phyloP scores from a whole-genome alignment of 768 basidiomycete genomes.

The Termitomyces sp. region DNA sequence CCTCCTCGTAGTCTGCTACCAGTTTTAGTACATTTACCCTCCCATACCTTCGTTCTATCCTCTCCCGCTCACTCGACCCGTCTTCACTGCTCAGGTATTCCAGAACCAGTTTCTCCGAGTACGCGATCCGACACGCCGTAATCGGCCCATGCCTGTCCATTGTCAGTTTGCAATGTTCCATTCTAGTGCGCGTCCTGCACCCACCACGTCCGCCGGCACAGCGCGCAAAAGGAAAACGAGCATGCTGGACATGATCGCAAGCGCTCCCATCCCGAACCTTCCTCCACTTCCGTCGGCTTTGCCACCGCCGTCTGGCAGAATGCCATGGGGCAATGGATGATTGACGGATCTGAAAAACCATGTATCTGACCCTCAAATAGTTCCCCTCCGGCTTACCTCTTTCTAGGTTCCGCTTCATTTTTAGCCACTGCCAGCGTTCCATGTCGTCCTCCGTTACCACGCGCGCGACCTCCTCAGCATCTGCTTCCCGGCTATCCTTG shows the following conservation, averaged over 20 bases:
- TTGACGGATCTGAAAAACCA: constrained; percentile 57
- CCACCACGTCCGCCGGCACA: constrained; percentile 79
- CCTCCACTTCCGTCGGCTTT: constrained; percentile 42
- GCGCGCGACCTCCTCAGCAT: constrained; percentile 67
- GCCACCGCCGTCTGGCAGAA: constrained; percentile 80
- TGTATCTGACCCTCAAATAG: background rate
- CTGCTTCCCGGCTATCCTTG: constrained; percentile 54
- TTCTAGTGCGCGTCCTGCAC: constrained; percentile 9
- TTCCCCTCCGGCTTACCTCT: constrained; percentile 41
- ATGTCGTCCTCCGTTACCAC: constrained; percentile 64
- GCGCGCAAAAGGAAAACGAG: constrained; percentile 75
- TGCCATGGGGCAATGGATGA: constrained; percentile 74
- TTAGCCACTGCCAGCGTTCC: constrained; percentile 73
- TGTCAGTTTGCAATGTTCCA: constrained; percentile 6
- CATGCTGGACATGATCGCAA: constrained; percentile 71
- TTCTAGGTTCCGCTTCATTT: constrained; percentile 67
- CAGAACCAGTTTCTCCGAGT: constrained; percentile 58
- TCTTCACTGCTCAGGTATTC: constrained; percentile 62
- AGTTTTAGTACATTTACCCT: constrained; percentile 53
- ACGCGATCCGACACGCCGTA: constrained; percentile 61
- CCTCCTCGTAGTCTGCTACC: constrained; percentile 63
- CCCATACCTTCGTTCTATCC: constrained; percentile 64
- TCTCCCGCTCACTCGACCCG: constrained; percentile 40
- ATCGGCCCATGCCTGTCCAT: constrained; percentile 74
- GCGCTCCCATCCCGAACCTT: constrained; percentile 66